phyloP scores from a whole-genome alignment of 345 rosid genomes.

The Eucalyptus polybractea region DNA sequence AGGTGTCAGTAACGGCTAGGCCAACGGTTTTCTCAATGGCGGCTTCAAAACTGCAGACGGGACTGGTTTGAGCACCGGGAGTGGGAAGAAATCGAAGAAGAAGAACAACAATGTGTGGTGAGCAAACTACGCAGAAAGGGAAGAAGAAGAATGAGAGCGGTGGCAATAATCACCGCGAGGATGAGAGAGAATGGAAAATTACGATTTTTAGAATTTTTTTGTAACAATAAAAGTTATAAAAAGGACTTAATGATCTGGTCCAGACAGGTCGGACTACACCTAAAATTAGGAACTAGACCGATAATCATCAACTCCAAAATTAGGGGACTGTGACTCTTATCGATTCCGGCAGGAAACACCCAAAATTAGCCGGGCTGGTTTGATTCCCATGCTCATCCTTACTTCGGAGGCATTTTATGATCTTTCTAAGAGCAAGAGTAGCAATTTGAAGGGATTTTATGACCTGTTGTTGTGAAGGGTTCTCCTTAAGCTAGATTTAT shows the following conservation, averaged over 20 bases:
- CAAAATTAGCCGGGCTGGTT: background rate
- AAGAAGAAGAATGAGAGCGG: slow-evolving; percentile 69
- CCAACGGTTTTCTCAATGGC: background rate
- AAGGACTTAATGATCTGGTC: background rate
- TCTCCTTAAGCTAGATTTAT: background rate
- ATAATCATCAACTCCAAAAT: background rate
- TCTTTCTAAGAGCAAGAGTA: background rate
- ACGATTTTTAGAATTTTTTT: too few species aligned
- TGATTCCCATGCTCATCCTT: background rate
- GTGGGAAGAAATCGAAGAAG: slow-evolving; percentile 73
- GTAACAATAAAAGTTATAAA: too few species aligned
- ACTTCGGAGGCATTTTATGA: background rate
- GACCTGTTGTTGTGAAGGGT: background rate
- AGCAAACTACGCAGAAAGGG: slow-evolving; percentile 69
- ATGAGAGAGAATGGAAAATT: too few species aligned
- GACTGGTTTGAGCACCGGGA: background rate
- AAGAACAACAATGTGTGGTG: slow-evolving; percentile 63
- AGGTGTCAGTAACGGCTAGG: background rate
- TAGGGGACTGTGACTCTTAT: fast-evolving
- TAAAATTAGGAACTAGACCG: background rate
- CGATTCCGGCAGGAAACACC: background rate
- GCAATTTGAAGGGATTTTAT: background rate
- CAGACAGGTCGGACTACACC: fast-evolving
- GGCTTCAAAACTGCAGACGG: background rate
- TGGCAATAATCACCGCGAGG: slow-evolving; percentile 16